Evolutionary conservation across 1,139 yeast genomes (phyloP).

Genomic region (Taphrina communis): DNA sequence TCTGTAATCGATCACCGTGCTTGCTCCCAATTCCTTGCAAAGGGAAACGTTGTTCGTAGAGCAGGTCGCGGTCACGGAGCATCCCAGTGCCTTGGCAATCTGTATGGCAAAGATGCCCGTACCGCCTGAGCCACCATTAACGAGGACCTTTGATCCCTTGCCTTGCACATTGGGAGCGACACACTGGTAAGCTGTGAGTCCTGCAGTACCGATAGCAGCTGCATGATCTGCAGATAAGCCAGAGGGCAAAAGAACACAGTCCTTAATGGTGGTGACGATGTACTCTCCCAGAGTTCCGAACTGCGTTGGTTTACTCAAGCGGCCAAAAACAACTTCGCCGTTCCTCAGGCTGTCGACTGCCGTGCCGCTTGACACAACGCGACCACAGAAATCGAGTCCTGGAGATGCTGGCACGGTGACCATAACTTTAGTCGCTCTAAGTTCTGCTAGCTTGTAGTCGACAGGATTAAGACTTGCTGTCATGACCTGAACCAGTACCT

Average conservation of each 20-base stretch:
- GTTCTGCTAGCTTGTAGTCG: conserved; percentile 41
- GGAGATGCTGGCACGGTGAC: conserved; percentile 34
- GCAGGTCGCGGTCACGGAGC: conserved; percentile 34
- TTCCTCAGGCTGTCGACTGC: conserved; percentile 25
- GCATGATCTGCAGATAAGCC: conserved; percentile 28
- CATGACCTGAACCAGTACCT: conserved; percentile 38
- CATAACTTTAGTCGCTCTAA: conserved; percentile 4
- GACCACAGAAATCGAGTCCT: conserved; percentile 39
- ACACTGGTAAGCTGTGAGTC: conserved; percentile 40
- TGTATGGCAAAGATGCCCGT: conserved; percentile 40
- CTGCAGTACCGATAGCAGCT: conserved; percentile 41
- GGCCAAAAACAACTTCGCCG: conserved; percentile 33
- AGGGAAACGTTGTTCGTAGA: conserved; percentile 38
- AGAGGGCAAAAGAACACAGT: conserved; percentile 23
- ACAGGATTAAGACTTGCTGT: conserved; percentile 38
- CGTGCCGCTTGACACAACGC: conserved; percentile 30
- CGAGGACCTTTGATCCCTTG: conserved; percentile 33
- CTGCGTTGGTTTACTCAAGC: conserved; percentile 16
- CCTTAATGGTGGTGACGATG: conserved; percentile 12
- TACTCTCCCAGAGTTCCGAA: conserved; percentile 35
- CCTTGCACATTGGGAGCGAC: conserved; percentile 21
- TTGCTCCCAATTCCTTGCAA: conserved; percentile 39
- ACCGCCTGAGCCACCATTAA: conserved; percentile 43
- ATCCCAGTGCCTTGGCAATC: conserved; percentile 39
- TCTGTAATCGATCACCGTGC: conserved; percentile 37